Conservation (phyloP, 768 basidiomycete species). For the Leucogyrophana mollusca region DNA sequence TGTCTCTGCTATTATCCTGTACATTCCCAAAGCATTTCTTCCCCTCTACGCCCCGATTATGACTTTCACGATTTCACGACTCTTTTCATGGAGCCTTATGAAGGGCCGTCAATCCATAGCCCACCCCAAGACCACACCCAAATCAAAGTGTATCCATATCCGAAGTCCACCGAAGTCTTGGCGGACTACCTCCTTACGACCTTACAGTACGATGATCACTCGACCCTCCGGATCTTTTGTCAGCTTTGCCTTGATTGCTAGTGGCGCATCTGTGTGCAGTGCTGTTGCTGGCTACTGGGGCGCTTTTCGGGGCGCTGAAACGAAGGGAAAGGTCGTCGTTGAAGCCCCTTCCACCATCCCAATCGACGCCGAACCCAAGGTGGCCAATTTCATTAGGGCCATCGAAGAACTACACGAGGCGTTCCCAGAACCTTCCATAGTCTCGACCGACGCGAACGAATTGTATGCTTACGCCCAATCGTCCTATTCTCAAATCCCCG, state of each 20-base stretch:
- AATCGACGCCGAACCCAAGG: neutral
- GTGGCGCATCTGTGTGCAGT: conserved; percentile 9
- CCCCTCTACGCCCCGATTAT: conserved; percentile 5
- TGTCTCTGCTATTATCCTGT: too few species aligned
- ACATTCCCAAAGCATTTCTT: neutral
- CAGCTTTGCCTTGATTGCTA: conserved; percentile 4
- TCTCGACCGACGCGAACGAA: conserved; percentile 48
- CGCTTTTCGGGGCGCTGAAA: neutral
- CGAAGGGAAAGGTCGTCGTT: neutral
- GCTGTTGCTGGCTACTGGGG: conserved; percentile 1
- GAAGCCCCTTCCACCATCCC: neutral
- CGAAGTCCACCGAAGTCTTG: neutral
- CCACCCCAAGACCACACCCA: neutral
- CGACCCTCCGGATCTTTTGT: neutral
- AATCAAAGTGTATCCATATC: conserved; percentile 4
- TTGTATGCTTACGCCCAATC: conserved; percentile 61
- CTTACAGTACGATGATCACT: neutral
- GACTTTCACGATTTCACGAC: conserved; percentile 10
- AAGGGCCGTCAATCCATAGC: conserved; percentile 1
- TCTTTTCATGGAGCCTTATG: neutral
- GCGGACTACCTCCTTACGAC: neutral
- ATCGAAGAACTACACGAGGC: conserved; percentile 45
- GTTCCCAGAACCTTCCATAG: conserved; percentile 40
- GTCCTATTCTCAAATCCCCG: conserved; percentile 61
- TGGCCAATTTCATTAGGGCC: conserved; percentile 36